Conservation (phyloP, 257 asterid species). For the Osmanthus fragrans region DNA sequence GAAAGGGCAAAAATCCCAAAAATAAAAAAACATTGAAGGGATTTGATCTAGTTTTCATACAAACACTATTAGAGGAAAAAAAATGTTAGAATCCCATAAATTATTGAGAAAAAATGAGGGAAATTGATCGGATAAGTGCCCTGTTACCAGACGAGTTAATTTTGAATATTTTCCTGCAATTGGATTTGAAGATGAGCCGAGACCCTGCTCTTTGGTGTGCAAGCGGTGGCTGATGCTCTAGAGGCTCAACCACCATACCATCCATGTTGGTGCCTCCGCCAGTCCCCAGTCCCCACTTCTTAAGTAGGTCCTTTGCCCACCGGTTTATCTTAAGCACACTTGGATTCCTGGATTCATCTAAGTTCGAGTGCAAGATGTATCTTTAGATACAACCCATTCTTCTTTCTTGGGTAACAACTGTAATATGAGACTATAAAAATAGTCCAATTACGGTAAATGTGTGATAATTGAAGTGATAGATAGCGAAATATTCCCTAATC, state of each 20-base stretch:
- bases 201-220: constrained; percentile 80
- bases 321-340: no score
- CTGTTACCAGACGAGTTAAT: constrained; percentile 64
- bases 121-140: constrained; percentile 58
- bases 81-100: background rate
- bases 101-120: constrained; percentile 44
- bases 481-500: no score
- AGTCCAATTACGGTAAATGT: no score
- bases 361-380: no score
- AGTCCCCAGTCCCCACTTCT: constrained; percentile 52
- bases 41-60: background rate
- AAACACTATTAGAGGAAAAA: no score
- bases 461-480: no score
- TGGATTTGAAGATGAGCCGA: constrained; percentile 57
- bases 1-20: background rate
- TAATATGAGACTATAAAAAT: no score
- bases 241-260: constrained; percentile 67
- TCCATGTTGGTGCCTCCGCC: constrained; percentile 78
- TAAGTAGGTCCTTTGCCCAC: constrained; percentile 47
- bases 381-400: no score
- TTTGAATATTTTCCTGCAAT: constrained; percentile 49
- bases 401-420: no score
- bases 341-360: no score
- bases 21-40: background rate
- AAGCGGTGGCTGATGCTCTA: constrained; percentile 81